Base-by-base conservation (phyloP, 257 asterid genomes). In the Solanum chaucha region DNA sequence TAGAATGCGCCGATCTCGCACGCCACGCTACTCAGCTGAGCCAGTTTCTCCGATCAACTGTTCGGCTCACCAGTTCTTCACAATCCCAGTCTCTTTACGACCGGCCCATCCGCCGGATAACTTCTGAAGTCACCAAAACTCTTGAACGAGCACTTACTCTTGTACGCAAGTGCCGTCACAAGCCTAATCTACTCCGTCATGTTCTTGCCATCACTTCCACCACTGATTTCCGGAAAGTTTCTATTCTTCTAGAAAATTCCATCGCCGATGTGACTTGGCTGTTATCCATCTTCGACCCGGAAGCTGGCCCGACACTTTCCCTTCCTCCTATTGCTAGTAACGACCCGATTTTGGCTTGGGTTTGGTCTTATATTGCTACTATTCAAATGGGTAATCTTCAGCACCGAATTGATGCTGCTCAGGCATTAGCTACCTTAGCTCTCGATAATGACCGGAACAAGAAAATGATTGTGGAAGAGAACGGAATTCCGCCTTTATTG, bases 311-410 rank as follows among this genome's bases (percentile, higher is more conserved):
- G 30, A 88, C 85, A 14, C 94, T 96, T 17, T 89, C 95, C 6
- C 88, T 96, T 15, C 99, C 99, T 10, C 98, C 99, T 0, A 95
- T 96, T 84, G 98, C 97, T 26, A 94, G 98, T 86, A 95, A 94
- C 81, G 99, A 96, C 82, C 99, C 98, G 14, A 96, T 95, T 10
- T 61, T 96, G 75, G 92, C 97, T 10, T 95, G 98, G 98, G 95
- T 94, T 58, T 96, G 99, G 99, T 91, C 98, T 74, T 93, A 73
- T 88, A 93, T 92, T 68, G 97, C 98, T 85, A 92, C 97, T 4
- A 55, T 95, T 51, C 89, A 93, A 48, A 91, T 92, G 92, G 97
- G 98, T 7, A 93, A 92, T 78, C 85, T 95, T 81, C 88, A 64
- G 72, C 94, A 94, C 84, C 92, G 90, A 67, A 85, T 91, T 59